Percentiles rank a stretch among this genome's conserved stretches.
These are phyloP conservation scores for Mycena venus DNA, from an alignment of 768 basidiomycete species.

Conservation along the genomic window DNA sequence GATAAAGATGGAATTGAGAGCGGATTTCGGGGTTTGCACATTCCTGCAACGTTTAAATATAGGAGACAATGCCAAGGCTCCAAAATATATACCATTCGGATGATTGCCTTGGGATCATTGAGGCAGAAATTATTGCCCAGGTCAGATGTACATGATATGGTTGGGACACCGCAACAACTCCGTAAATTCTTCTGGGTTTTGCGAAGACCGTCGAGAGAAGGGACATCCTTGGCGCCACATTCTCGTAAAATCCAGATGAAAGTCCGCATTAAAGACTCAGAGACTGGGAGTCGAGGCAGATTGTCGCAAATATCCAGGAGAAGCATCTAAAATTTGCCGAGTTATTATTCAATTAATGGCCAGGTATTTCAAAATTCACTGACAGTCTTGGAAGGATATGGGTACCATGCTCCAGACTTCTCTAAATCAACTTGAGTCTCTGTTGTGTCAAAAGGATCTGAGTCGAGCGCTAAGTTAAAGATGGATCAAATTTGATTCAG, in stretches of 20 bases:
- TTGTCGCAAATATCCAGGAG: conserved; percentile 38
- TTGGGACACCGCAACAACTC: conserved; percentile 3
- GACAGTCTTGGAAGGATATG: conserved; percentile 16
- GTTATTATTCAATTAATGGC: background rate
- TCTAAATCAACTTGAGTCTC: background rate
- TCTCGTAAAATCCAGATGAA: conserved; percentile 37
- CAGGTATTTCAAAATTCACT: background rate
- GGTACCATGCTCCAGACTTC: conserved; percentile 4
- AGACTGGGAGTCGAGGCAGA: conserved; percentile 36
- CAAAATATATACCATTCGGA: conserved; percentile 11
- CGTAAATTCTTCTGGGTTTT: conserved; percentile 10
- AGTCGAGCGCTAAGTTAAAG: background rate
- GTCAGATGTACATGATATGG: conserved; percentile 13
- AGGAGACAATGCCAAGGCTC: background rate
- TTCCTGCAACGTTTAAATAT: conserved; percentile 3
- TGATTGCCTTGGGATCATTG: conserved; percentile 29
- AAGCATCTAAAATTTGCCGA: conserved; percentile 28
- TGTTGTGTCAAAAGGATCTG: background rate
- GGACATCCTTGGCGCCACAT: conserved; percentile 35
- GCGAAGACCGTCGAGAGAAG: conserved; percentile 30
- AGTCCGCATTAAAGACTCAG: conserved; percentile 24
- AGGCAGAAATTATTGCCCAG: conserved; percentile 36
- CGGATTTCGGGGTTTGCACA: conserved; percentile 30
- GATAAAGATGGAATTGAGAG: conserved; percentile 30
- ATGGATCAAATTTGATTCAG: background rate